Evolutionary conservation across 345 rosid genomes (phyloP).

Genomic region (Fremontodendron californicum): DNA sequence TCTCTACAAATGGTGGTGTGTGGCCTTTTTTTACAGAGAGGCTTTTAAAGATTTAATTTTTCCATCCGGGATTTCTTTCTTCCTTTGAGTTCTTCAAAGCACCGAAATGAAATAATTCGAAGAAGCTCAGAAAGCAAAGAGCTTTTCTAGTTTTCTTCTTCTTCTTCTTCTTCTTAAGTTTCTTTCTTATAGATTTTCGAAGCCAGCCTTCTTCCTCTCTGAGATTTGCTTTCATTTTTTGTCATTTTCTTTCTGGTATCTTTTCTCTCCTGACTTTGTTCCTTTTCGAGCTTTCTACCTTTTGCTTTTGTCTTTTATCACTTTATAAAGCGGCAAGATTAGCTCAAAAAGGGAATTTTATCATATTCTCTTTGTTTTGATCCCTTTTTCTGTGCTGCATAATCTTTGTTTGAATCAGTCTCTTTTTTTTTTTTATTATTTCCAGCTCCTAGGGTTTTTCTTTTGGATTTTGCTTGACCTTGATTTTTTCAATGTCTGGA

Average conservation of each 20-base stretch:
- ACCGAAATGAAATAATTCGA: neutral
- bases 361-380: no score
- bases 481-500: constrained; percentile 13
- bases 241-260: constrained; percentile 12
- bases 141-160: neutral
- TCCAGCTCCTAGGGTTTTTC: no score
- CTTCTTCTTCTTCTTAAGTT: no score
- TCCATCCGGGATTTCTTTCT: neutral
- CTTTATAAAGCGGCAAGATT: constrained; percentile 5
- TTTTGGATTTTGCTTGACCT: constrained; percentile 14
- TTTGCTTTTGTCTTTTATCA: neutral
- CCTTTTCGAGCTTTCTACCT: neutral
- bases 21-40: no score
- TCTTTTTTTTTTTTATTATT: no score
- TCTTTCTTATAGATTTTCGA: neutral
- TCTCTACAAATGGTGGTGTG: neutral
- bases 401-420: no score
- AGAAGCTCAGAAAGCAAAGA: constrained; percentile 15
- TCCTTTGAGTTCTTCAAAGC: constrained; percentile 2
- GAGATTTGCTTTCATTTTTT: constrained; percentile 21
- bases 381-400: no score
- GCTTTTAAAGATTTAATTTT: neutral
- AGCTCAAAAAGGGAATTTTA: no score
- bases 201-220: constrained; percentile 3
- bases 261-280: constrained; percentile 1